These are phyloP conservation scores for Avena insularis DNA, from an alignment of 176 grass and related monocot genomes.

Conservation along the genomic window DNA sequence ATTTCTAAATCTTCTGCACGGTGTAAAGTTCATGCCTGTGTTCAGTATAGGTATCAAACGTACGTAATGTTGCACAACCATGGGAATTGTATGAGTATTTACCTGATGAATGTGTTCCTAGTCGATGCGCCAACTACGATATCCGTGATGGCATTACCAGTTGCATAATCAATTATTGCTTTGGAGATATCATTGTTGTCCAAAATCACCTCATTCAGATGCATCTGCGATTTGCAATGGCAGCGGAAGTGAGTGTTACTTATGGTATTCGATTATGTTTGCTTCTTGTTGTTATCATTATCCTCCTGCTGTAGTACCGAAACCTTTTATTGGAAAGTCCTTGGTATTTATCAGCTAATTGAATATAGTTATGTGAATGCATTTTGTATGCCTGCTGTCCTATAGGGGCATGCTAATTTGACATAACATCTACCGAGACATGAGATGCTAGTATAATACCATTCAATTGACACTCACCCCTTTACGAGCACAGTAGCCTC, in stretches of 20 bases:
- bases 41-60: slow-evolving; percentile 47
- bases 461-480: slow-evolving; percentile 58
- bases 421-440: slow-evolving; percentile 10
- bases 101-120: slow-evolving; percentile 71
- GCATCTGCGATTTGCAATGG: slow-evolving; percentile 58
- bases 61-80: slow-evolving; percentile 38
- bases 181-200: slow-evolving; percentile 71
- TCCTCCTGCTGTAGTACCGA: neutral
- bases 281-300: neutral
- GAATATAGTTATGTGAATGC: neutral
- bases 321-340: slow-evolving; percentile 13
- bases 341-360: slow-evolving; percentile 35
- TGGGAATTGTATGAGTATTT: slow-evolving; percentile 5
- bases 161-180: slow-evolving; percentile 71
- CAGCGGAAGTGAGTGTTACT: slow-evolving; percentile 23
- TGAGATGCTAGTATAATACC: neutral
- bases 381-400: slow-evolving; percentile 7
- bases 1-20: slow-evolving; percentile 79
- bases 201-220: slow-evolving; percentile 85
- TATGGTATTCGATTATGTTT: slow-evolving; percentile 19
- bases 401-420: neutral
- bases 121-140: slow-evolving; percentile 75
- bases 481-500: slow-evolving; percentile 92
- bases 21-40: slow-evolving; percentile 34
- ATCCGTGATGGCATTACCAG: slow-evolving; percentile 52